Evolutionary conservation across 208 protist species (phyloP).

Genomic region (Acanthamoeba triangularis): DNA sequence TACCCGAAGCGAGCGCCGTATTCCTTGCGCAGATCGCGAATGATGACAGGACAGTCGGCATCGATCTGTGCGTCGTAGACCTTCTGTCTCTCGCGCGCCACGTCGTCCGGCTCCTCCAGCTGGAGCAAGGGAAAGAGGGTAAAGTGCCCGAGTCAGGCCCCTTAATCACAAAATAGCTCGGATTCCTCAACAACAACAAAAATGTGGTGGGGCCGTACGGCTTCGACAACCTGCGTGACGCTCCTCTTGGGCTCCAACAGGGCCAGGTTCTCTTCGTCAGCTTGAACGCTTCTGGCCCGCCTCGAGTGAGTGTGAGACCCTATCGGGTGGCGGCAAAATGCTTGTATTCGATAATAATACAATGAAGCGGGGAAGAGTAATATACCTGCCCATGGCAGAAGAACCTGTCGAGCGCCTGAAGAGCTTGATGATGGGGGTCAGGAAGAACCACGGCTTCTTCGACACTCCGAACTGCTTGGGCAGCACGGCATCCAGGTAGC

Average conservation of each 20-base stretch:
- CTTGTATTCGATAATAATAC: not conserved
- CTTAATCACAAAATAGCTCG: not conserved
- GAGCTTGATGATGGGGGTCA: conserved; percentile 31
- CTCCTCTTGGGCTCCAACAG: conserved; percentile 24
- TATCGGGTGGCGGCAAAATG: too few species aligned
- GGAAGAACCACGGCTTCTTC: conserved; percentile 79
- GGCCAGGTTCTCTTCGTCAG: conserved; percentile 37
- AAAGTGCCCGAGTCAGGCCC: not conserved
- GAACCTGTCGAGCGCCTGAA: not conserved
- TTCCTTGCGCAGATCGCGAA: conserved; percentile 65
- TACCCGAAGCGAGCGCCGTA: conserved; percentile 72
- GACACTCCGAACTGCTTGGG: conserved; percentile 79
- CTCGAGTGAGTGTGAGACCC: not conserved
- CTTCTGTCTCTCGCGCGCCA: conserved; percentile 38
- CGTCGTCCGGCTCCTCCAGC: conserved; percentile 64
- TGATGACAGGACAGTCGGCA: conserved; percentile 50
- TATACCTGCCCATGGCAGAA: not conserved
- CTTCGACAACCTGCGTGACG: conserved; percentile 2
- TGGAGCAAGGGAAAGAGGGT: not conserved
- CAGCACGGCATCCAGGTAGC: conserved; percentile 79
- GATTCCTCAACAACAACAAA: not conserved
- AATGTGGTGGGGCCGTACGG: not conserved
- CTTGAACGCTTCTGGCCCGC: not conserved
- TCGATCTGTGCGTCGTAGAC: conserved; percentile 41
- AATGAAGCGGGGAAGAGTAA: not conserved